Conservation (phyloP, 2,329 filamentous ascomycete species). For the Exophiala dermatitidis region DNA sequence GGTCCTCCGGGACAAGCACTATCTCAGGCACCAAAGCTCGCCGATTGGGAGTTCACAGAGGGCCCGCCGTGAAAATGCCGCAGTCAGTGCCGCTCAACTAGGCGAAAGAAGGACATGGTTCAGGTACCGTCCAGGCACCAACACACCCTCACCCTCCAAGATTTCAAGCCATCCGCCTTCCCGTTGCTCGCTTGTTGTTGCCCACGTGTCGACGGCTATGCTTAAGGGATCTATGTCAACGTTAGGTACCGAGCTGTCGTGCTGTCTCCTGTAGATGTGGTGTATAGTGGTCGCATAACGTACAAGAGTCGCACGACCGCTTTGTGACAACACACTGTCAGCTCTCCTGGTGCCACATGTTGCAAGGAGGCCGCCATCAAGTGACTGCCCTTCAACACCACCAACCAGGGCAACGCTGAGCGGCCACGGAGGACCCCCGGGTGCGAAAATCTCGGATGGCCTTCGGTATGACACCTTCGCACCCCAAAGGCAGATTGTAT, state of each 20-base stretch:
- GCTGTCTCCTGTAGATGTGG: neutral
- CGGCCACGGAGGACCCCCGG: slow-evolving; percentile 5
- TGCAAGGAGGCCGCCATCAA: neutral
- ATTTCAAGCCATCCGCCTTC: slow-evolving; percentile 7
- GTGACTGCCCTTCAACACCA: neutral
- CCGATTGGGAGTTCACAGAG: slow-evolving; percentile 20
- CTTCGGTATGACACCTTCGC: slow-evolving; percentile 20
- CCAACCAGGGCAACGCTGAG: neutral
- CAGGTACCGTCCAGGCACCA: slow-evolving; percentile 20
- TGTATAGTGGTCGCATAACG: neutral
- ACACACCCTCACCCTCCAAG: slow-evolving; percentile 9
- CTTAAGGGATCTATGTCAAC: neutral
- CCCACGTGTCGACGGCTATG: slow-evolving; percentile 19
- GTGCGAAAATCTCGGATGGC: slow-evolving; percentile 3
- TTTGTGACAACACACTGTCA: neutral
- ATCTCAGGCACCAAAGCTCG: slow-evolving; percentile 20
- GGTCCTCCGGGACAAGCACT: slow-evolving; percentile 2
- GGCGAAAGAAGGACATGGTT: slow-evolving; percentile 19
- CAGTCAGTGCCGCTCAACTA: slow-evolving; percentile 17
- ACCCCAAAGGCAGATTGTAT: slow-evolving; percentile 14
- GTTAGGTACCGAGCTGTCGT: neutral
- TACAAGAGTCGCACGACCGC: neutral
- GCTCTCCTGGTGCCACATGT: slow-evolving; percentile 4
- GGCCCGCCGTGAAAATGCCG: slow-evolving; percentile 16
- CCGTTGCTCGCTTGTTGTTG: slow-evolving; percentile 15